Base-by-base conservation (phyloP, 1,139 yeast genomes). In the Blastobotrys aristatus region DNA sequence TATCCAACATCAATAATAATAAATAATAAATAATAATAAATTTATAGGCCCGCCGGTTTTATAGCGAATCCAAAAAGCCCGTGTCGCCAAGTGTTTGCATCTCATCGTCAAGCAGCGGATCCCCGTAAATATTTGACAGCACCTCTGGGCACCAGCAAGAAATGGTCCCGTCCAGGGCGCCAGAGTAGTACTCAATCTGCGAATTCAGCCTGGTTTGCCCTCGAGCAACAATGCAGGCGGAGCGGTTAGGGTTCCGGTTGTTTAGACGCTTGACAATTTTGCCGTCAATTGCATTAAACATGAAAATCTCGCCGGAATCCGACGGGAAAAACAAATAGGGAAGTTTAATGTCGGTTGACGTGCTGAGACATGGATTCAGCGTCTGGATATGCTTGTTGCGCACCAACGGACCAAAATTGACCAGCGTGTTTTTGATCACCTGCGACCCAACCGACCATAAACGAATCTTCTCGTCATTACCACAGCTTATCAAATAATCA, bases 401-500 rank as follows among this genome's bases (percentile, higher is more conserved):
- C 2, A 88, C 78, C 48, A 83, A 68, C 0, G 95, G 95, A 0
- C 95, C 95, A 62, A 82, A 87, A 57, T 85, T 86, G 30, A 84
- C 72, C 35, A 83, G 70, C 56, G 79, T 78, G 59, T 86, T 85
- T 27, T 75, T 64, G 1, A 79, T 79, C 1, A 68, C 68, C 51
- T 33, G 70, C 53, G 59, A 61, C 18, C 60, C 58, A 68, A 84
- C 67, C 54, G 83, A 83, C 96, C 96, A 87, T 0, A 82, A 79
- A 18, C 89, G 68, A 2, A 86, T 72, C 57, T 79, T 82, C 51
- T 86, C 94, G 60, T 87, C 96, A 50, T 80, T 79, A 0, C 95
- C 96, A 0, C 85, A 70, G 0, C 87, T 75, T 24, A 79, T 67
- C 32, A 88, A 61, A 26, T 73, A 70, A 36, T 75, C 72, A 0